Base-by-base conservation (phyloP, 2,329 filamentous ascomycete species). In the Fonsecaea erecta region DNA sequence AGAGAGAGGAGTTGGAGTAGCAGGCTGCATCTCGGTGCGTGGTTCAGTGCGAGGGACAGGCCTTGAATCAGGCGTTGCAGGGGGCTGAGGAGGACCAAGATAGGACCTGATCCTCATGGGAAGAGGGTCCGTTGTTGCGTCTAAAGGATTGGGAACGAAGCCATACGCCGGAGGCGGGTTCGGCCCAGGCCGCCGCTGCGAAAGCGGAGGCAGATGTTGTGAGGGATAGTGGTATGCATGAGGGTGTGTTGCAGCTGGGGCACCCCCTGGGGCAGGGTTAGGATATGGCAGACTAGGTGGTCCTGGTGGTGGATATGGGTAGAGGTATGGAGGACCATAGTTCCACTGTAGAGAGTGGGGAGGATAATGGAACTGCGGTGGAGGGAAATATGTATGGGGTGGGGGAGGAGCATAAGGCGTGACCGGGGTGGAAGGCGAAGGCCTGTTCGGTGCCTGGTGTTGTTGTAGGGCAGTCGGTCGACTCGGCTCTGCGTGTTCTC, bases 91-190 rank as follows among this genome's bases (percentile, higher is more conserved):
- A 11, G 43, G 43, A 24, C 43, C 43, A 24, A 48, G 18, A 5
- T 58, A 16, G 28, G 37, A 43, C n/a, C 55, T 58, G 16, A 58
- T 1, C n/a, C 43, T 37, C 24, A 28, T 37, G 2, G 30, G 9
- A 24, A 48, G 3, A 48, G 26, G 26, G 26, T 34, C 28, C 11
- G 52, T 14, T 2, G 52, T 14, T 2, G 55, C 34, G 21, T 59
- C 55, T n/a, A 26, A 43, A 1, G 64, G 64, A 53, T 55, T 63
- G 21, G 60, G 64, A 28, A 66, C 60, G 51, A 66, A 66, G n/a
- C 53, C 64, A 32, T 66, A 66, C 16, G 55, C 16, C n/a, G 63
- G 63, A 18, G 59, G 18, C 2, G 57, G 18, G n/a, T 60, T 60
- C 21, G 43, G 16, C 16, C 18, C 18, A 48, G 43, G 43, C 43